Conservation (phyloP, 2,329 filamentous ascomycete genomes). For the Hypoxylon sp. region DNA sequence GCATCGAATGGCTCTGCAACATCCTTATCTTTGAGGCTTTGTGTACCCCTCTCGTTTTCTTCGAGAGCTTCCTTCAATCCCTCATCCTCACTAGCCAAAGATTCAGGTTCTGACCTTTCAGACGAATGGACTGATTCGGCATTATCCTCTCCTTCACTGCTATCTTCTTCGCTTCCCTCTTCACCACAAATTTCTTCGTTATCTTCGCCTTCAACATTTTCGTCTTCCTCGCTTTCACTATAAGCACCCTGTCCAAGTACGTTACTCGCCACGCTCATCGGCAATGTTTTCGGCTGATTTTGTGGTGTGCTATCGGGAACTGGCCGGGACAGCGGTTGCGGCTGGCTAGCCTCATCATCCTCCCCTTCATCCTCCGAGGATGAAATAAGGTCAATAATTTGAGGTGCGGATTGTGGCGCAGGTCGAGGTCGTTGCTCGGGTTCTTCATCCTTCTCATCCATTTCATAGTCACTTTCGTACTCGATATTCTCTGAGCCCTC, state of each 20-base stretch:
- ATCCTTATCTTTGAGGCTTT: conserved; percentile 11
- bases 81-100: conserved; percentile 11
- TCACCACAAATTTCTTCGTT: conserved; percentile 39
- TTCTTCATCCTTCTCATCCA: conserved; percentile 41
- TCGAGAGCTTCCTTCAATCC: conserved; percentile 6
- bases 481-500: conserved; percentile 44
- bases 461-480: conserved; percentile 43
- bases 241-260: conserved; percentile 15
- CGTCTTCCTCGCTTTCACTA: conserved; percentile 35
- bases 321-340: conserved; percentile 16
- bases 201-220: conserved; percentile 21
- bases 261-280: neutral
- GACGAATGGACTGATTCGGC: conserved; percentile 23
- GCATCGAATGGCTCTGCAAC: conserved; percentile 1
- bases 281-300: neutral
- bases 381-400: conserved; percentile 50
- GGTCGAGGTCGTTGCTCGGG: conserved; percentile 29
- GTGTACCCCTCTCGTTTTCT: conserved; percentile 8
- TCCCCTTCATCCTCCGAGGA: conserved; percentile 49
- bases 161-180: conserved; percentile 48
- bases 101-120: conserved; percentile 14
- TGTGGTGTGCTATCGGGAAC: conserved; percentile 1
- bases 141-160: conserved; percentile 42
- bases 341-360: conserved; percentile 28
- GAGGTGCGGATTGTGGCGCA: conserved; percentile 37